Base-by-base conservation (phyloP, 768 basidiomycete species). In the Lentinula edodes region DNA sequence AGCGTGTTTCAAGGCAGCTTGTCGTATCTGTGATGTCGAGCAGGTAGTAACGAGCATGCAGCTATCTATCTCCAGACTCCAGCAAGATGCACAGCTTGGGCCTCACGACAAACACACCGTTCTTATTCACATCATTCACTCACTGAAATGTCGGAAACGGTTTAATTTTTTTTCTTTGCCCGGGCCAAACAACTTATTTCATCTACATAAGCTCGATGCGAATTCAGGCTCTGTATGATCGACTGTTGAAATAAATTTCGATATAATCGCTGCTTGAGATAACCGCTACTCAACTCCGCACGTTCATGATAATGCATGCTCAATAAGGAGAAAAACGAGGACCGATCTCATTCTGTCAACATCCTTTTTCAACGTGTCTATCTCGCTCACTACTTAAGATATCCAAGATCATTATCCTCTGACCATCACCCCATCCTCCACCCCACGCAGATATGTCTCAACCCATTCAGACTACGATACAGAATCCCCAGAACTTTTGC, bases 291-390 rank as follows among this genome's bases (percentile, higher is more conserved):
- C 28, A 4, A 28, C 3, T 28, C 28, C 28, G 3, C 28, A 28
- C 28, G 28, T 28, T 28, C 3, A 28, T 28, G 28, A 28, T 28
- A 2, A 28, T 53, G 18, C 28, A 34, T 39, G 32, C 16, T 28
- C 15, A 39, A 39, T 6, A 39, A 28, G 46, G 18, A 6, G 15
- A 46, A 20, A 18, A 46, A 23, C 45, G 45, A 46, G 45, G 46
- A 48, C 20, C 3, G 34, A 20, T 52, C 34, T 20, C 6, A 12
- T 18, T 38, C 12, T 16, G 36, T 9, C 5, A 41, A 23, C 42
- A 46, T 13, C 42, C 34, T 58, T 58, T 46, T 46, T 12, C 56
- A 58, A 45, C 56, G 56, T 58, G 56, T 58, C 16, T 5, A 39
- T 58, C 36, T 58, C 35, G 20, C 15, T 15, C 54, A 39, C n/a